Evolutionary conservation across 1,139 yeast species (phyloP), one percentile per base, ranked within the genome.

Genomic region (Nematodospora anomalae): DNA sequence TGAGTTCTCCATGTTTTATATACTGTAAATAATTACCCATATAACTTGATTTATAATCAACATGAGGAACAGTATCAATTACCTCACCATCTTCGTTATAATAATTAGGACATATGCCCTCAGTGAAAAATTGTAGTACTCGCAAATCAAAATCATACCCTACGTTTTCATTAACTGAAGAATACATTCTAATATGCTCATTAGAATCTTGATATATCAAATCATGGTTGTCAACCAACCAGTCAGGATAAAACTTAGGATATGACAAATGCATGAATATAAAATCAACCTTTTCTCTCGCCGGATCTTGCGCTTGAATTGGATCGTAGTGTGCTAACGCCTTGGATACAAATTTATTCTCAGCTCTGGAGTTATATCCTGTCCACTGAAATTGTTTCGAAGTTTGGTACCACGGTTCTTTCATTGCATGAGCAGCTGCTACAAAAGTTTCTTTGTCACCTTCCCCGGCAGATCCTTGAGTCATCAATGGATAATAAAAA

Each of bases 391-490:
- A 74, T 33, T 58, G 65, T 43, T 73, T 70, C 33, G 62, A 47
- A 5, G 81, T 76, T 52, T 78, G 85, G 55, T 73, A 76, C 58
- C 73, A 76, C 3, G 76, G 74, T 34, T 66, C 57, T 0, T 60
- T 49, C 45, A 79, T 50, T 0, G 69, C 80, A 37, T 66, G 68
- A 0, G 85, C 83, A 1, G 86, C 83, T 2, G 83, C 81, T 18
- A 80, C 71, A 45, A 79, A 80, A 0, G 86, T 79, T 47, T 80
- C 87, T 54, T 80, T 80, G 48, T 80, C 87, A 32, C 87, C 87
- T 57, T 80, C 84, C 16, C 86, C 87, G 1, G 85, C 84, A 10
- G 81, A 70, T 5, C 86, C 85, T 55, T 79, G 86, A 0, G 84
- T 73, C 46, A 80, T 58, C 38, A 80, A 54, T 3, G 84, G 80